These are phyloP conservation scores for Mucor sp. DNA, from an alignment of 371 early-diverging fungal species.

Conservation along the genomic window DNA sequence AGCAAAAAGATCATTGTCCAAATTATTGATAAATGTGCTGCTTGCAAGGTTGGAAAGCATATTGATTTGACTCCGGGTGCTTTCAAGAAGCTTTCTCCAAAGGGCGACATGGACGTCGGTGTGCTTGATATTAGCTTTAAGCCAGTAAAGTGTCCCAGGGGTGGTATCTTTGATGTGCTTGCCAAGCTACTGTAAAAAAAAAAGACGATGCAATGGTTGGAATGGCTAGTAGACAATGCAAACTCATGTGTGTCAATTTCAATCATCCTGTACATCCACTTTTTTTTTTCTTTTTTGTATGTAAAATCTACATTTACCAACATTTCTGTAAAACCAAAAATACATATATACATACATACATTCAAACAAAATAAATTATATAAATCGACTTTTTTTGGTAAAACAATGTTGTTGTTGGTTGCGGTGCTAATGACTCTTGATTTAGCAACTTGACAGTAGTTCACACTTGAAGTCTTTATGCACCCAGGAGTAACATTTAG, in stretches of 20 bases:
- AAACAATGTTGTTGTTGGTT: too few relatives aligned
- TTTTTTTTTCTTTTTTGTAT: not conserved
- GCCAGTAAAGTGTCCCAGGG: slow-evolving; percentile 16
- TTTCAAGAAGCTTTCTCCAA: slow-evolving; percentile 20
- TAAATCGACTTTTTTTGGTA: too few relatives aligned
- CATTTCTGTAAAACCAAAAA: not conserved
- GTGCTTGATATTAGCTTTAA: slow-evolving; percentile 36
- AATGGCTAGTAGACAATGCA: not conserved
- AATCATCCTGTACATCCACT: not conserved
- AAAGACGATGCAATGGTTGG: not conserved
- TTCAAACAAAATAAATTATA: not conserved
- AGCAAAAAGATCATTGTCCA: slow-evolving; percentile 20
- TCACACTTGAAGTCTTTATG: too few relatives aligned
- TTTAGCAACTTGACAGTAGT: too few relatives aligned
- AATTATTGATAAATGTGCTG: slow-evolving; percentile 40
- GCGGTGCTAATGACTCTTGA: too few relatives aligned
- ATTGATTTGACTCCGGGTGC: slow-evolving; percentile 42
- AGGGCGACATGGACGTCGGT: slow-evolving; percentile 25
- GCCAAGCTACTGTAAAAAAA: not conserved
- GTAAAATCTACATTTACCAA: not conserved
- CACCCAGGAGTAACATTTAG: too few relatives aligned
- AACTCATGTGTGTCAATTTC: not conserved
- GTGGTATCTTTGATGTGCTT: slow-evolving; percentile 10
- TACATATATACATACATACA: not conserved
- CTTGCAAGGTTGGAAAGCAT: slow-evolving; percentile 23